These are phyloP conservation scores for Aspergillus saccharolyticus DNA, from an alignment of 495 filamentous ascomycete genomes.

Conservation along the genomic window DNA sequence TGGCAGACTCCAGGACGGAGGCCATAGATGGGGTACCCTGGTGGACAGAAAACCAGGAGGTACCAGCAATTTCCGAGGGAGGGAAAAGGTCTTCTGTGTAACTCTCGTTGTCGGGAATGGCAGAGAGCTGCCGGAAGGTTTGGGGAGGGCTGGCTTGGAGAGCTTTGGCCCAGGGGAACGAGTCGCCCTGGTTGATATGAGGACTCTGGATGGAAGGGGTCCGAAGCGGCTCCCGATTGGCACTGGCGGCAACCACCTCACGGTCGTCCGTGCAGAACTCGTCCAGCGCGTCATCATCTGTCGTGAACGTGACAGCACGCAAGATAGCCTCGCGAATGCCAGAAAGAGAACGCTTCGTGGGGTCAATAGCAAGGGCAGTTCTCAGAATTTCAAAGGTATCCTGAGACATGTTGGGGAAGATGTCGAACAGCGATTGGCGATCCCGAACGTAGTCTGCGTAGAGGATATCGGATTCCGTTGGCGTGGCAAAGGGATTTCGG, in stretches of 20 bases:
- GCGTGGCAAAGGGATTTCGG: slow-evolving; percentile 87
- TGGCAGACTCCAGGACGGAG: slow-evolving; percentile 68
- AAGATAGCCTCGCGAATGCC: slow-evolving; percentile 70
- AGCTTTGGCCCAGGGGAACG: slow-evolving; percentile 96
- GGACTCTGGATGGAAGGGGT: slow-evolving; percentile 94
- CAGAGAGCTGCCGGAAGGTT: slow-evolving; percentile 76
- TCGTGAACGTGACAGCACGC: slow-evolving; percentile 85
- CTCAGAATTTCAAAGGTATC: slow-evolving; percentile 92
- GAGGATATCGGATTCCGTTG: slow-evolving; percentile 78
- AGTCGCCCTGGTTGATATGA: slow-evolving; percentile 66
- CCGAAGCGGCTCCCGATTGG: slow-evolving; percentile 90
- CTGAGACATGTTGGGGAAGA: slow-evolving; percentile 97
- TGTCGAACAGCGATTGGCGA: slow-evolving; percentile 92
- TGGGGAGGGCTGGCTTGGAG: slow-evolving; percentile 72
- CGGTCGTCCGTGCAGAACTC: slow-evolving; percentile 88
- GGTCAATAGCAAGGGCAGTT: slow-evolving; percentile 84
- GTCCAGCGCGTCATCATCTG: slow-evolving; percentile 83
- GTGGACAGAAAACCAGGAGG: slow-evolving; percentile 67
- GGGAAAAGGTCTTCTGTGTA: slow-evolving; percentile 89
- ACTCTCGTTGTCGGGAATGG: slow-evolving; percentile 71
- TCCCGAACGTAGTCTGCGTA: slow-evolving; percentile 90
- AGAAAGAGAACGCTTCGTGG: slow-evolving; percentile 75
- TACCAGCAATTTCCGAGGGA: slow-evolving; percentile 62
- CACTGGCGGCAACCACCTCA: slow-evolving; percentile 64
- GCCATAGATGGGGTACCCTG: slow-evolving; percentile 72